Base-by-base conservation (phyloP, 1,284 basidiomycete genomes). In the Fomitopsis palustris region DNA sequence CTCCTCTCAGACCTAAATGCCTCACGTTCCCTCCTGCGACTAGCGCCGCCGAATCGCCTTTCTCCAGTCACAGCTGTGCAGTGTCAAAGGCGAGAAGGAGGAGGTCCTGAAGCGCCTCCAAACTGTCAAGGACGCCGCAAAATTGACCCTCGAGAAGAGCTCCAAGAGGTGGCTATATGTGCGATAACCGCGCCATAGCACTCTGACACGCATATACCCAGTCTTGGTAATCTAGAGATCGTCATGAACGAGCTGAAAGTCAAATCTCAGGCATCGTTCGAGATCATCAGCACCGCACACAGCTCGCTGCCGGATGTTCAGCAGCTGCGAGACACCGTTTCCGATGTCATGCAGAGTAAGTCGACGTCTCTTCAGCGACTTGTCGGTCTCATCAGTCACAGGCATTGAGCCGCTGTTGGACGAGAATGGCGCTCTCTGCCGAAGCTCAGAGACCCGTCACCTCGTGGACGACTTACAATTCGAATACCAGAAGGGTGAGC, bases 401-500 rank as follows among this genome's bases (percentile, higher is more conserved):
- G 73, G 55, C 45, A 64, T 74, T n/a, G 65, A 70, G 16, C 62
- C 66, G 8, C 62, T 72, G 27, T 56, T 73, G 23, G 67, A 70
- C 54, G 68, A 66, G 7, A 62, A 69, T 9, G 67, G 69, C 21
- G 61, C 67, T 19, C 59, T 69, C 33, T 38, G 56, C n/a, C 67
- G 67, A 51, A 57, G 60, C 4, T 58, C 59, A 10, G 67, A 70
- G 43, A 61, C 64, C 51, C 68, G 63, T 47, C 57, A 43, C 14
- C 23, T 74, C 23, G 61, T 75, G 23, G 61, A 56, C 25, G 63
- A 68, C 8, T 60, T 76, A 6, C 65, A 70, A 54, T 41, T 62
- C 9, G 73, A 74, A 47, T 70, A 67, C 57, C 59, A 64, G 0
- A 71, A 69, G 37, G 65, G 74, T 72, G 54, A 55, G 67, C 52